Conservation (phyloP, 306 rosid species). For the Lablab purpureus region DNA sequence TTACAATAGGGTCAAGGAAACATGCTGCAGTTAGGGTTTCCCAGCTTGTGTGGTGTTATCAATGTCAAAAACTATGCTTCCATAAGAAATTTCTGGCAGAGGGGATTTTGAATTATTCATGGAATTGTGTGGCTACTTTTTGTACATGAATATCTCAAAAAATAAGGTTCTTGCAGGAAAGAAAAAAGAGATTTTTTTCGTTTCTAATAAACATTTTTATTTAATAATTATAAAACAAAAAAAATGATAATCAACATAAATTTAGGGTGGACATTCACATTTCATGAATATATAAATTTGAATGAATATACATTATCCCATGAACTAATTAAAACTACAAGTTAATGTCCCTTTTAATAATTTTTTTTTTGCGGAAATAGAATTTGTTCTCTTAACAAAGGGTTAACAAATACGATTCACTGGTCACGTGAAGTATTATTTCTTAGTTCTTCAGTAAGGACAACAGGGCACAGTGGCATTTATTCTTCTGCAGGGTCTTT, state of each 20-base stretch:
- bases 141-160: not conserved
- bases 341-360: not conserved
- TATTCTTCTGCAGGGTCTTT: constrained; percentile 25
- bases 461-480: constrained; percentile 39
- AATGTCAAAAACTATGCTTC: constrained; percentile 39
- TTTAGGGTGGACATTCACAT: not conserved
- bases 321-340: not conserved
- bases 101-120: constrained; percentile 15
- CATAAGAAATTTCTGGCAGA: constrained; percentile 8
- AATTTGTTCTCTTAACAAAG: not conserved
- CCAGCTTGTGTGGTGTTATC: constrained; percentile 10
- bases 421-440: constrained; percentile 54
- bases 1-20: constrained; percentile 13
- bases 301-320: not conserved
- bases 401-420: constrained; percentile 31
- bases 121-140: constrained; percentile 1
- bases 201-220: not conserved
- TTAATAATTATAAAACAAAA: not conserved
- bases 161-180: not conserved
- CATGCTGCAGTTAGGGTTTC: constrained; percentile 45
- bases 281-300: not conserved
- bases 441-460: constrained; percentile 47
- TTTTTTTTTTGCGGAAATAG: not conserved
- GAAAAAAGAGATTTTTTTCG: not conserved
- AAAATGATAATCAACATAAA: not conserved